Evolutionary conservation across 768 basidiomycete genomes (phyloP).

Genomic region (Termitomyces sp.): DNA sequence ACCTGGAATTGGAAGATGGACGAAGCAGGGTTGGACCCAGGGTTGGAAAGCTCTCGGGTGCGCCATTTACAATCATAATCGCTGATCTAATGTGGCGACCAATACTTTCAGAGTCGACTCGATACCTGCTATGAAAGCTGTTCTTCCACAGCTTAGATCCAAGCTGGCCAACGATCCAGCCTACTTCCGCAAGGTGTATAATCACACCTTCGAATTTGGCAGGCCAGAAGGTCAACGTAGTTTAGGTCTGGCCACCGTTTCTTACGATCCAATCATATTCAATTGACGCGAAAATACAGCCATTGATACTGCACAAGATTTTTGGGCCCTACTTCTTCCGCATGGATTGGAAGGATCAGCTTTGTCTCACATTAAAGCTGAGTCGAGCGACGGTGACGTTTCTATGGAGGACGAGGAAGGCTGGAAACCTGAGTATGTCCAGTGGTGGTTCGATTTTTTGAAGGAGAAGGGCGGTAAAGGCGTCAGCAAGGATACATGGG

Average conservation of each 20-base stretch:
- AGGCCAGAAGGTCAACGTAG: conserved; percentile 75
- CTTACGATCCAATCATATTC: neutral
- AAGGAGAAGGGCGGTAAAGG: conserved; percentile 63
- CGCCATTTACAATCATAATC: conserved; percentile 6
- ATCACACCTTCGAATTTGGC: conserved; percentile 78
- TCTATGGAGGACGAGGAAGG: conserved; percentile 49
- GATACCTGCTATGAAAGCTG: conserved; percentile 53
- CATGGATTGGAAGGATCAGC: conserved; percentile 69
- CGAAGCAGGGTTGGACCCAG: conserved; percentile 66
- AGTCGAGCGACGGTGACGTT: conserved; percentile 41
- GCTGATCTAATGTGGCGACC: neutral
- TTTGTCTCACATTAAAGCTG: conserved; percentile 36
- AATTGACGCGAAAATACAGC: conserved; percentile 29
- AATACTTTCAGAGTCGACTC: conserved; percentile 53
- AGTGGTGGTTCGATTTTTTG: conserved; percentile 83
- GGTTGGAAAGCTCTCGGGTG: conserved; percentile 78
- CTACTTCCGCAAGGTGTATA: conserved; percentile 80
- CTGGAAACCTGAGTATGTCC: conserved; percentile 59
- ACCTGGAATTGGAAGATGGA: conserved; percentile 70
- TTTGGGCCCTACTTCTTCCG: conserved; percentile 76
- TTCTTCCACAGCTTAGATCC: conserved; percentile 50
- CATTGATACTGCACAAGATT: conserved; percentile 68
- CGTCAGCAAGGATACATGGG: conserved; percentile 87
- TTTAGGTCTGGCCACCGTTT: conserved; percentile 53
- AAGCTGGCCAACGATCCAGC: conserved; percentile 60